Percentiles rank a stretch among this genome's conserved stretches.
These are phyloP conservation scores for Dothiorella sarmentorum DNA, from an alignment of 2,329 filamentous ascomycete genomes.

Conservation along the genomic window DNA sequence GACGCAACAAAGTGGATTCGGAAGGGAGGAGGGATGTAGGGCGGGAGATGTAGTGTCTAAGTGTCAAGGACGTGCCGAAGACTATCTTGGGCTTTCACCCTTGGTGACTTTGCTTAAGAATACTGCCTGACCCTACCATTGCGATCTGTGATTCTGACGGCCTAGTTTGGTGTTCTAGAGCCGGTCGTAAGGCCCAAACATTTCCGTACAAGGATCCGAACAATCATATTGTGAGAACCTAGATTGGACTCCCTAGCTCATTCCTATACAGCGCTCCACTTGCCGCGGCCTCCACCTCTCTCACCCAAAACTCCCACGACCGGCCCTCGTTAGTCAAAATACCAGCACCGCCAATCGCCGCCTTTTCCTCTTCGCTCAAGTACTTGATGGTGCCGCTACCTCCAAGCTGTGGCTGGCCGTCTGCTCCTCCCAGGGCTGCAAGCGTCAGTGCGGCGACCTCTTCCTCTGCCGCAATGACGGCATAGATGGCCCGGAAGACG, in stretches of 20 bases:
- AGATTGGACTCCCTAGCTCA: not conserved
- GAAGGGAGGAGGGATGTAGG: too few species aligned
- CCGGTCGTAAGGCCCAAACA: too few species aligned
- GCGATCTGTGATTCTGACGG: too few species aligned
- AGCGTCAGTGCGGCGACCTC: slow-evolving; percentile 39
- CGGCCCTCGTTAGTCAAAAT: slow-evolving; percentile 33
- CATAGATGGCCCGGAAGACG: slow-evolving; percentile 46
- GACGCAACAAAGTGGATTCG: too few species aligned
- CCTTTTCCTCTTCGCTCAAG: slow-evolving; percentile 36
- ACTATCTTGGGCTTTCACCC: too few species aligned
- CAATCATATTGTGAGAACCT: too few species aligned
- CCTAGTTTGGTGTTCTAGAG: too few species aligned
- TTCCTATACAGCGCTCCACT: not conserved
- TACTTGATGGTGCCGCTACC: not conserved
- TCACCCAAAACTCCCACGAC: slow-evolving; percentile 44
- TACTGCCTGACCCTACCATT: too few species aligned
- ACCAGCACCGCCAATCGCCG: slow-evolving; percentile 41
- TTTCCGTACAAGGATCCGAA: too few species aligned
- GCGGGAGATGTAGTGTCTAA: too few species aligned
- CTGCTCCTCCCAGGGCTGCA: not conserved
- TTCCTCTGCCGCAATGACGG: slow-evolving; percentile 38
- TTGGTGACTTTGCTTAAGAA: too few species aligned
- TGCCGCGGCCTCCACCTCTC: slow-evolving; percentile 32
- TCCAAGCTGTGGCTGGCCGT: not conserved
- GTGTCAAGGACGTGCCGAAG: too few species aligned